Evolutionary conservation across 768 basidiomycete species (phyloP).

Genomic region (Lactarius tabidus): DNA sequence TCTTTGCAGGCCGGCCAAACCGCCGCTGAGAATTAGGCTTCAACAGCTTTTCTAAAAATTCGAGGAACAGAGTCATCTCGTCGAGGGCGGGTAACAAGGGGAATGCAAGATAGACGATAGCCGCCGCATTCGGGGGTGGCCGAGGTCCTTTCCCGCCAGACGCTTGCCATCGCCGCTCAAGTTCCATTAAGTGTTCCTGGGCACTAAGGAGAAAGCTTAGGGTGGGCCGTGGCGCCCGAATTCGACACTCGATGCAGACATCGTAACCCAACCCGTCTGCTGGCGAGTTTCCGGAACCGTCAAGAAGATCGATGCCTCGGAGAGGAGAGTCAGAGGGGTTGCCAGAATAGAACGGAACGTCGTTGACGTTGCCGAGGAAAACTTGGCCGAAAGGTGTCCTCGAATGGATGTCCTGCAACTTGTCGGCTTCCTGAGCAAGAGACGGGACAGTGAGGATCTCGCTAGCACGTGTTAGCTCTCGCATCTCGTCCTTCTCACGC

Average conservation of each 20-base stretch:
- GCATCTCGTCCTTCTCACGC: slow-evolving; percentile 87
- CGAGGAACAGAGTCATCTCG: slow-evolving; percentile 56
- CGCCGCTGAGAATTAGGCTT: slow-evolving; percentile 38
- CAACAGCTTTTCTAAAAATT: slow-evolving; percentile 64
- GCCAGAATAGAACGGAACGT: slow-evolving; percentile 49
- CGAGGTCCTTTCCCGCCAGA: slow-evolving; percentile 44
- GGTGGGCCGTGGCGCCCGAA: slow-evolving; percentile 72
- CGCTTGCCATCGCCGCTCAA: slow-evolving; percentile 57
- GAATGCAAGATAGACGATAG: slow-evolving; percentile 72
- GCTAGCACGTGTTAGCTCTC: slow-evolving; percentile 75
- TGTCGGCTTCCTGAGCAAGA: slow-evolving; percentile 25
- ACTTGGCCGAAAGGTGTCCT: slow-evolving; percentile 54
- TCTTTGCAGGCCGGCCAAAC: slow-evolving; percentile 51
- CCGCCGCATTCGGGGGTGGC: slow-evolving; percentile 67
- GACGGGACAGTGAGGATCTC: slow-evolving; percentile 57
- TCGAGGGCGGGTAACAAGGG: slow-evolving; percentile 60
- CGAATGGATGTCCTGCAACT: slow-evolving; percentile 37
- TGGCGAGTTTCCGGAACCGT: slow-evolving; percentile 41
- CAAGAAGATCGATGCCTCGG: slow-evolving; percentile 34
- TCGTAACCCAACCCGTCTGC: slow-evolving; percentile 64
- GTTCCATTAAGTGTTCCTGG: slow-evolving; percentile 64
- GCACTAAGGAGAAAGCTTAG: slow-evolving; percentile 61
- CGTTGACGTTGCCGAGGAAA: slow-evolving; percentile 78
- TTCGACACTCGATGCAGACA: slow-evolving; percentile 86
- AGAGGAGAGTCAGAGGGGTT: slow-evolving; percentile 2